Evolutionary conservation across 225 moss, liverwort and hornwort species (phyloP).

Genomic region (Lunularia cruciata): DNA sequence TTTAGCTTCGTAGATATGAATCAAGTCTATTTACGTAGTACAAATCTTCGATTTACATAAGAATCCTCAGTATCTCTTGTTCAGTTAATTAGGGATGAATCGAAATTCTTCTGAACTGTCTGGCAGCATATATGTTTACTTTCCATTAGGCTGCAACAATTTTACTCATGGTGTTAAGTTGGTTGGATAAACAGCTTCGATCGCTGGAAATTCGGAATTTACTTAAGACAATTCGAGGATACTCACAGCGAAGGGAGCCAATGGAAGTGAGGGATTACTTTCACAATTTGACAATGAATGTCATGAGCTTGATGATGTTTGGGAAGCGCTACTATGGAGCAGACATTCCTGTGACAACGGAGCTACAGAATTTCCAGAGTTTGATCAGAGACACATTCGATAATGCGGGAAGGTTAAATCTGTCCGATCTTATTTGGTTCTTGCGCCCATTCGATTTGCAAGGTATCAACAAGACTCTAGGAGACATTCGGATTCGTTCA

Average conservation of each 20-base stretch:
- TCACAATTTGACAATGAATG: slow-evolving; percentile 49
- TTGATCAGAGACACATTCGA: slow-evolving; percentile 33
- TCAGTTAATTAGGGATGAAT: too few species aligned
- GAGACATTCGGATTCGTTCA: slow-evolving; percentile 31
- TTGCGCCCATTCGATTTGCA: slow-evolving; percentile 49
- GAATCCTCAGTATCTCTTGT: too few species aligned
- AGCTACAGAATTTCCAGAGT: slow-evolving; percentile 35
- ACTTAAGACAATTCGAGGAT: slow-evolving; percentile 19
- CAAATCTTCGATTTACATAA: too few species aligned
- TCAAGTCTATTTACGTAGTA: too few species aligned
- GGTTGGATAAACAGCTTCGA: slow-evolving; percentile 6
- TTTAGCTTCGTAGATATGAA: too few species aligned
- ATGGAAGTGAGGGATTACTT: slow-evolving; percentile 41
- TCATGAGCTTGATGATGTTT: slow-evolving; percentile 49
- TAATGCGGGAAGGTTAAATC: slow-evolving; percentile 18
- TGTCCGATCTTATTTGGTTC: slow-evolving; percentile 20
- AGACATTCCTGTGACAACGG: slow-evolving; percentile 35
- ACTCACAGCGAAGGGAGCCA: slow-evolving; percentile 24
- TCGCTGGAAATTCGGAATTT: slow-evolving; percentile 28
- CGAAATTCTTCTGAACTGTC: too few species aligned
- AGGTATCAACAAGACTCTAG: slow-evolving; percentile 40
- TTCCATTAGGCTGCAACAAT: too few species aligned
- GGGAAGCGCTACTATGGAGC: slow-evolving; percentile 51
- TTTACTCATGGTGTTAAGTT: too few species aligned
- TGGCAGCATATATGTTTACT: too few species aligned